A percentile compares a stretch with the other conserved stretches of the same genome.
These are phyloP conservation scores for Euptelea pleiosperma DNA, from an alignment of 164 flowering plant genomes.

Conservation along the genomic window DNA sequence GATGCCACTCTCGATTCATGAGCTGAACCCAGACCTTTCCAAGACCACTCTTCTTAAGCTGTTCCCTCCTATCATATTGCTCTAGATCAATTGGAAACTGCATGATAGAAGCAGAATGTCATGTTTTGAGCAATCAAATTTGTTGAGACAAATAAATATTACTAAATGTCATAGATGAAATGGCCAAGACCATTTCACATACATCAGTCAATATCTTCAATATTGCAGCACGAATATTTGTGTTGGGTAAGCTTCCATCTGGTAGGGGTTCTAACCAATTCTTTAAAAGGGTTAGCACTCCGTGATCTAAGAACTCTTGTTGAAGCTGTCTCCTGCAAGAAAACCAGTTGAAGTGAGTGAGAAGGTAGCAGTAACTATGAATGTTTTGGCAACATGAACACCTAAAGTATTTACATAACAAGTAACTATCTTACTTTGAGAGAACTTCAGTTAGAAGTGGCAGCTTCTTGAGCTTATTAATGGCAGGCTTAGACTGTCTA, in stretches of 20 bases:
- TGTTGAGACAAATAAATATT: background rate
- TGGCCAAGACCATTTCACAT: conserved; percentile 6
- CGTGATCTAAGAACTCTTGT: conserved; percentile 89
- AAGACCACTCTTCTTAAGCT: conserved; percentile 85
- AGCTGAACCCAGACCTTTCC: conserved; percentile 53
- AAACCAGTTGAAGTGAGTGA: conserved; percentile 1
- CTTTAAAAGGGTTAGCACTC: conserved; percentile 71
- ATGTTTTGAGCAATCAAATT: conserved; percentile 5
- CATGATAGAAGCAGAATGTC: conserved; percentile 25
- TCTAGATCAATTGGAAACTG: conserved; percentile 88
- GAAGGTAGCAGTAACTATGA: background rate
- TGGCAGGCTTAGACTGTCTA: conserved; percentile 78
- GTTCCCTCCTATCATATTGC: conserved; percentile 79
- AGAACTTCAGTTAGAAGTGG: conserved; percentile 89
- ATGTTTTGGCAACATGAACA: background rate
- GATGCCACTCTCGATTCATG: background rate
- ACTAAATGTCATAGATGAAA: background rate
- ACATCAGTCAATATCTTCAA: conserved; percentile 80
- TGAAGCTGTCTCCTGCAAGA: conserved; percentile 83
- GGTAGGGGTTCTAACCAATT: conserved; percentile 98
- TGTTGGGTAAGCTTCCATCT: conserved; percentile 95
- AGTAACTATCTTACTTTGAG: conserved; percentile 53
- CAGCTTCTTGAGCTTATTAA: conserved; percentile 89
- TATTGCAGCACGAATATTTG: conserved; percentile 77
- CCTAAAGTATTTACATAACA: background rate